phyloP scores from a whole-genome alignment of 768 basidiomycete species.

The Coprinellus aureogranulatus region DNA sequence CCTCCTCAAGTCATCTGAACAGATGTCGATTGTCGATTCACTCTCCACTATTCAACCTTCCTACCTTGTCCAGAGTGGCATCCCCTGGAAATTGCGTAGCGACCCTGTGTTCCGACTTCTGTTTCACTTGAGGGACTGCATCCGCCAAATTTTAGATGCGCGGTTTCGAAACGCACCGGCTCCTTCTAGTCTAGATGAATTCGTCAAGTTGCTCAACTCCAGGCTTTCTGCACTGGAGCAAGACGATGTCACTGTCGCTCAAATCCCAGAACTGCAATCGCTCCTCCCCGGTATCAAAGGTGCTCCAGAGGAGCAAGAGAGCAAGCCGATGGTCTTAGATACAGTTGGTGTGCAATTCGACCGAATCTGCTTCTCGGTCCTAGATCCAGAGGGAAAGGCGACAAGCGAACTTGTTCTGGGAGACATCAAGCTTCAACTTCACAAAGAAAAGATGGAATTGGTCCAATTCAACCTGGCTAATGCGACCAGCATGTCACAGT shows the following conservation, averaged over 20 bases:
- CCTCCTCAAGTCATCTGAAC: conserved; percentile 51
- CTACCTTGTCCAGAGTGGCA: conserved; percentile 74
- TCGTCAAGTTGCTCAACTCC: conserved; percentile 36
- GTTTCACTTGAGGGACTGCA: conserved; percentile 70
- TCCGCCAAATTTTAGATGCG: too few relatives aligned
- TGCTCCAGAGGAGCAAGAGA: not conserved
- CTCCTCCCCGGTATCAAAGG: conserved; percentile 22
- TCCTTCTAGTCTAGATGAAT: conserved; percentile 25
- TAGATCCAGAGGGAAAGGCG: conserved; percentile 30
- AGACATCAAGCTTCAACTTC: conserved; percentile 26
- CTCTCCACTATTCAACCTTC: conserved; percentile 83
- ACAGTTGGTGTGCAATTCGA: conserved; percentile 25
- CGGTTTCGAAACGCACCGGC: too few relatives aligned
- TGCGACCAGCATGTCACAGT: conserved; percentile 41
- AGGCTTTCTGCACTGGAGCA: conserved; percentile 27
- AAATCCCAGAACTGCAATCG: not conserved
- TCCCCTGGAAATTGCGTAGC: conserved; percentile 63
- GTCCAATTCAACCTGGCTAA: conserved; percentile 24
- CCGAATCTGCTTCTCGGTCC: conserved; percentile 29
- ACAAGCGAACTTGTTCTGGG: conserved; percentile 36
- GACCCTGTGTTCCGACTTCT: conserved; percentile 74
- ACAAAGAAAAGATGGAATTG: conserved; percentile 21
- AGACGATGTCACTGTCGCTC: conserved; percentile 2
- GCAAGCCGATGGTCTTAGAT: not conserved
- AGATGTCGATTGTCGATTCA: conserved; percentile 61